Percentiles rank a stretch among this genome's conserved stretches.
phyloP scores from a whole-genome alignment of 768 basidiomycete genomes.

The Sporobolomyces phaffii region DNA sequence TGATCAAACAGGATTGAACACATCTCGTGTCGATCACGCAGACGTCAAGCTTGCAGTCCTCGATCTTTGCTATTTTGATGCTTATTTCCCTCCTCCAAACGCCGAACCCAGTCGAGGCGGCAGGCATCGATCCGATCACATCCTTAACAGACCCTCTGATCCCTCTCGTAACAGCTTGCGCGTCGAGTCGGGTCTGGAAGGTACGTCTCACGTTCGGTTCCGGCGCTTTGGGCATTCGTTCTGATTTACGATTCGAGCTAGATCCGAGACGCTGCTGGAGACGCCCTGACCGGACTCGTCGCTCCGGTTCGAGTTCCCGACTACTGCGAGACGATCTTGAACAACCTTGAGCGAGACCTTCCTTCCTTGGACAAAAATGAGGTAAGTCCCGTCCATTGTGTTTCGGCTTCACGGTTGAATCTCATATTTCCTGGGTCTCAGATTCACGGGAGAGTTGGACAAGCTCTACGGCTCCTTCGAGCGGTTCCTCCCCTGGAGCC shows the following conservation, averaged over 20 bases:
- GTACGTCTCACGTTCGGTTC: too few species aligned
- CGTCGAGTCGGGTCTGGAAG: conserved; percentile 33
- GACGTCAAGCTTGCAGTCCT: conserved; percentile 29
- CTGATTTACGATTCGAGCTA: too few species aligned
- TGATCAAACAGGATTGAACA: not conserved
- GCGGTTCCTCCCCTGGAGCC: not conserved
- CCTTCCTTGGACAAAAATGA: conserved; percentile 6
- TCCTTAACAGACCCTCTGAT: conserved; percentile 11
- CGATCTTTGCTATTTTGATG: conserved; percentile 37
- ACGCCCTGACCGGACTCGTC: conserved; percentile 32
- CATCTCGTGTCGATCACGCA: not conserved
- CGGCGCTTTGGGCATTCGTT: too few species aligned
- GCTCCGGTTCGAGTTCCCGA: conserved; percentile 1
- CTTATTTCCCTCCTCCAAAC: conserved; percentile 34
- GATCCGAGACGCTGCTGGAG: conserved; percentile 35
- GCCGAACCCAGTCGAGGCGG: conserved; percentile 11
- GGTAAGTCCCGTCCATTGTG: conserved; percentile 3
- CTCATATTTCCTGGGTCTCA: too few species aligned
- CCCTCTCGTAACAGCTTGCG: conserved; percentile 21
- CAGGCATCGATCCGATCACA: not conserved
- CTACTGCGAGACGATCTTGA: not conserved
- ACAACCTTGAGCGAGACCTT: not conserved
- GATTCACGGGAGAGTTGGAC: conserved; percentile 29
- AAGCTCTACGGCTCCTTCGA: conserved; percentile 19
- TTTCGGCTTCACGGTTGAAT: too few species aligned